These are phyloP conservation scores for Nepenthes gracilis DNA, from an alignment of 148 eudicot genomes.

Conservation along the genomic window DNA sequence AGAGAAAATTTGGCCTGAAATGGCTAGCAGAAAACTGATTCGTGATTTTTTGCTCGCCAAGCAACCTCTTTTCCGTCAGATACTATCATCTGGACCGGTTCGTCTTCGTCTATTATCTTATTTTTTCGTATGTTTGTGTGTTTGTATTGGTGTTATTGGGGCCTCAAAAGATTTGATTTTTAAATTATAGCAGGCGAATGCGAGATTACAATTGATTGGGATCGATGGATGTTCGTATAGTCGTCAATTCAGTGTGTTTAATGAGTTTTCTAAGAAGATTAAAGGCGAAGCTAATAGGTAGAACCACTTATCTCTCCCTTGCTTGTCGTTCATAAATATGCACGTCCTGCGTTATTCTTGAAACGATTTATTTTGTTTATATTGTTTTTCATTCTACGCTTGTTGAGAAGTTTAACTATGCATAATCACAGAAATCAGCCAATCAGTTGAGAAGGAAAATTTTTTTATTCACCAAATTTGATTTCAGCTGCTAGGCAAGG, in stretches of 20 bases:
- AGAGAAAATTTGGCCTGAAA: conserved; percentile 3
- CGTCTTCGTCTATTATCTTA: not conserved
- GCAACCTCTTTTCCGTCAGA: conserved; percentile 11
- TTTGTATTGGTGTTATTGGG: not conserved
- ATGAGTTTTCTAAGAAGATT: conserved; percentile 74
- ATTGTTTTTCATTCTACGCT: too few species aligned
- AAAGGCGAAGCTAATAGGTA: conserved; percentile 73
- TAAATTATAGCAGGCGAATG: conserved; percentile 9
- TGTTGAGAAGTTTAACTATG: too few species aligned
- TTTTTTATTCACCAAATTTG: too few species aligned
- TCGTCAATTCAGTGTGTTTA: conserved; percentile 75
- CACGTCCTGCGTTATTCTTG: not conserved
- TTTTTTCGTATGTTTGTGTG: conserved; percentile 3
- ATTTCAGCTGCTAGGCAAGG: too few species aligned
- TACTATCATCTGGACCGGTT: conserved; percentile 22
- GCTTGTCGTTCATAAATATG: too few species aligned
- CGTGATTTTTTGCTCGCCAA: conserved; percentile 26
- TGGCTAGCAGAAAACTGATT: conserved; percentile 34
- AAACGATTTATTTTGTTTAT: not conserved
- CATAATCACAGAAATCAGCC: too few species aligned
- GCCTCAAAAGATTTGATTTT: not conserved
- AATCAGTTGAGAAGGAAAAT: too few species aligned
- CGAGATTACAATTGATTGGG: conserved; percentile 27
- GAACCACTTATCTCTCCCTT: not conserved
- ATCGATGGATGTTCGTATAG: conserved; percentile 22